Percentiles rank a stretch among this genome's conserved stretches.
phyloP scores from a whole-genome alignment of 1,139 yeast genomes.

The Ogataea hybrid region DNA sequence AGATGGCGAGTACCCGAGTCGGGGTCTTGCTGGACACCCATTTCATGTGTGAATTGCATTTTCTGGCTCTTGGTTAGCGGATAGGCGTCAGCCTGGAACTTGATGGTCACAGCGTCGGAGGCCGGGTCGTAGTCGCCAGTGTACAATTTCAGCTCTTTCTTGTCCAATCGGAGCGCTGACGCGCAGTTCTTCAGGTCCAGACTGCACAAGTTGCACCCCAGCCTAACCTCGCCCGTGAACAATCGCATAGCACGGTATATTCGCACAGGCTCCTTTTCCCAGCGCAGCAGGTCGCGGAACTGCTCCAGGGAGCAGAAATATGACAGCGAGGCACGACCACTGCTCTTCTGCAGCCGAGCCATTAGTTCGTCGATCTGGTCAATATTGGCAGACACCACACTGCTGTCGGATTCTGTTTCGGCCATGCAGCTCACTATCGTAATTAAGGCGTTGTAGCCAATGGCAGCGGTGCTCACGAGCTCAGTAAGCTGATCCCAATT shows the following conservation, averaged over 20 bases:
- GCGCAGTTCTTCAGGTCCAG: conserved; percentile 22
- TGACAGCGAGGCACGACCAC: conserved; percentile 13
- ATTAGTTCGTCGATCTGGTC: conserved; percentile 6
- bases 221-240: conserved; percentile 38
- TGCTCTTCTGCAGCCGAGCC: conserved; percentile 3
- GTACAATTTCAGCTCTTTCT: conserved; percentile 4
- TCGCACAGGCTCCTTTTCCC: conserved; percentile 20
- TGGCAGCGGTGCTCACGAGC: conserved; percentile 15
- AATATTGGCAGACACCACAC: conserved; percentile 9
- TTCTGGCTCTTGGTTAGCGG: conserved; percentile 58
- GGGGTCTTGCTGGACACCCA: conserved; percentile 22
- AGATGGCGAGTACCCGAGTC: conserved; percentile 23
- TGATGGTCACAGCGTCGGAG: conserved; percentile 25
- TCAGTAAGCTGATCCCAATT: conserved; percentile 19
- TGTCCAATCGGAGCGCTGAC: conserved; percentile 7
- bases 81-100: conserved; percentile 59
- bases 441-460: conserved; percentile 14
- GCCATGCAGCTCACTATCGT: conserved; percentile 17
- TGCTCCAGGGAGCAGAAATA: conserved; percentile 8
- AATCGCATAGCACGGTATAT: conserved; percentile 36
- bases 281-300: conserved; percentile 13
- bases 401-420: not conserved
- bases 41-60: conserved; percentile 36
- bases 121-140: conserved; percentile 24
- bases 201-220: conserved; percentile 37